Evolutionary conservation across 2,329 filamentous ascomycete genomes (phyloP), one percentile per base, ranked within the genome.

Genomic region (Dactylonectria estremocensis): DNA sequence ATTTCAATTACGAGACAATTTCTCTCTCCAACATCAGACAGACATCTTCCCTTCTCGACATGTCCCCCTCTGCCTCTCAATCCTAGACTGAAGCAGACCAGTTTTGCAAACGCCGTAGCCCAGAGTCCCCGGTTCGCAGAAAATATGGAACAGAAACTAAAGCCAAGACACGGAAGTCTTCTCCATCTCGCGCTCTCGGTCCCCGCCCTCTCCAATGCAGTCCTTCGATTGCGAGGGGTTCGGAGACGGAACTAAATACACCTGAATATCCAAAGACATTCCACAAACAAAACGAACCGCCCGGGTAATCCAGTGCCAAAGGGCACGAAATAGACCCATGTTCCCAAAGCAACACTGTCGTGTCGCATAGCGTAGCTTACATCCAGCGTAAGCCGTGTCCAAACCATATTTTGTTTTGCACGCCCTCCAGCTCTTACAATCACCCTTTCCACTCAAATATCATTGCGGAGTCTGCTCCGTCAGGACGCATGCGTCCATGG

Each of bases 1-100:
- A 16, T 50, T 65, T 62, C 52, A 61, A 68, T 68, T 68, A 68
- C 64, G 53, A 66, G 61, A 68, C 62, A 68, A 68, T 66, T 37
- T 59, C 65, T 50, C 61, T 18, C 59, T 66, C 57, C 52, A 48
- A 50, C 52, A 56, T 62, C 28, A 43, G 20, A 43, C 18, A 52
- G 31, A 56, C 57, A 52, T 48, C 52, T 49, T 45, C 45, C 50
- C 37, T 62, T 37, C 45, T 45, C 28, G 20, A 28, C 33, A 35
- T 33, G 14, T 22, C 18, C 18, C 35, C 20, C 28, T 37, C 40
- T 52, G 31, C 46, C 49, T 64, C 60, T 46, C 49, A 33, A 31
- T 61, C 28, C 50, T 11, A 46, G 61, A 50, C 57, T 46, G 40
- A 66, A 66, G 18, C 52, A 57, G 62, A 46, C 58, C 55, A 8